Percentiles rank a stretch among this genome's conserved stretches.
phyloP scores from a whole-genome alignment of 768 basidiomycete species.

The Gelatoporia subvermispora region DNA sequence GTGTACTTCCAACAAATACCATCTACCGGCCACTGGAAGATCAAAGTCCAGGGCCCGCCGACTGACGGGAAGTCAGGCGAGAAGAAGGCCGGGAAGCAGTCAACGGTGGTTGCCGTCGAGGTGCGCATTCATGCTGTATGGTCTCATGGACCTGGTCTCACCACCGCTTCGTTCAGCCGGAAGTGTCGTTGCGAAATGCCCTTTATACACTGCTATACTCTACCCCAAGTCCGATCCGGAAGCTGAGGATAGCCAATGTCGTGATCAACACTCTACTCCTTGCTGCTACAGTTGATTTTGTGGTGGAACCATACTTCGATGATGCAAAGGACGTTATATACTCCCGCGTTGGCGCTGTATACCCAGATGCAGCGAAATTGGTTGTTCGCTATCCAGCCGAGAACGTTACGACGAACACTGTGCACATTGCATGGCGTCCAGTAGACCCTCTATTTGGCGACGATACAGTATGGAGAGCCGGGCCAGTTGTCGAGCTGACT shows the following conservation, averaged over 20 bases:
- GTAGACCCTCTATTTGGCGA: constrained; percentile 12
- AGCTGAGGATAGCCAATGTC: constrained; percentile 21
- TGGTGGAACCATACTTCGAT: constrained; percentile 50
- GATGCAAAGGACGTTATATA: constrained; percentile 52
- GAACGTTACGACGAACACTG: constrained; percentile 26
- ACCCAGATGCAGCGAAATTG: constrained; percentile 59
- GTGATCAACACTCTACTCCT: constrained; percentile 37
- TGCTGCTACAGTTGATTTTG: constrained; percentile 41
- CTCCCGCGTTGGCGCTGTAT: constrained; percentile 66
- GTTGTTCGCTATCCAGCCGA: constrained; percentile 51
- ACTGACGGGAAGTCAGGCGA: constrained; percentile 3
- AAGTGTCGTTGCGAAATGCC: not conserved
- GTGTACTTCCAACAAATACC: constrained; percentile 7
- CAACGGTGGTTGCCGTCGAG: constrained; percentile 4
- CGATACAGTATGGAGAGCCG: constrained; percentile 42
- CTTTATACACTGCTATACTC: too few relatives aligned
- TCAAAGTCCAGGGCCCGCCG: constrained; percentile 10
- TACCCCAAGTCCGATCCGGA: constrained; percentile 13
- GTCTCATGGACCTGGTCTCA: not conserved
- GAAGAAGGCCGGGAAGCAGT: constrained; percentile 6
- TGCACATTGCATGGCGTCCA: constrained; percentile 39
- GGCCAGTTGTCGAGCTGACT: constrained; percentile 43
- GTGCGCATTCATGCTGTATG: too few relatives aligned
- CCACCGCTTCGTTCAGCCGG: constrained; percentile 1
- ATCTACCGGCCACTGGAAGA: not conserved